Evolutionary conservation across 495 filamentous ascomycete genomes (phyloP), one percentile per base, ranked within the genome.

Genomic region (Lophium mytilinum): DNA sequence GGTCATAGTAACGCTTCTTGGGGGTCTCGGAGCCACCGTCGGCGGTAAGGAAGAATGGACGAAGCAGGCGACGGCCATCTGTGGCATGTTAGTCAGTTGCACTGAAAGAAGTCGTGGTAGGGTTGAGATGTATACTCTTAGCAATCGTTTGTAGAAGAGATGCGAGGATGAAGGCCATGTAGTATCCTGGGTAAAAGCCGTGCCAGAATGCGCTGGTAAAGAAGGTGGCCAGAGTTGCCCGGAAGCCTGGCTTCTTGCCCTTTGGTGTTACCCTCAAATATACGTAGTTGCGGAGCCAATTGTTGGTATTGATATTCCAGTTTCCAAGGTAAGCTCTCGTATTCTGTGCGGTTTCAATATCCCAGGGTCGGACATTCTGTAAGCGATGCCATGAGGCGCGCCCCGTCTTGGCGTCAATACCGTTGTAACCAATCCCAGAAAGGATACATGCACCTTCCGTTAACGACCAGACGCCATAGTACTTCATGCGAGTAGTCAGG

Each of bases 291-390:
- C 92, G 83, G 54, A 98, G 74, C 93, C 93, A 98, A 64, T 88
- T 83, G 70, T 96, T 98, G 15, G 93, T 97, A 71, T 98, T 98
- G 77, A 94, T 93, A 72, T 98, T 98, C 93, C 93, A 98, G 67
- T 78, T 84, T 48, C 85, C 92, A 9, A 98, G 77, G 61, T 90
- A 97, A 4, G 80, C 90, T 43, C 89, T 82, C 12, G 87, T 85
- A 68, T 97, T 98, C 71, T 96, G 90, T 1, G 94, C 94, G 0
- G 78, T 74, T 72, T 98, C 93, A 17, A 97, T 82, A 8, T 79
- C 78, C 78, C 82, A 82, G 0, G 92, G 88, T 56, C 85, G 82
- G 56, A 98, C 85, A 58, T 97, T 97, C 61, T 86, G 82, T 11
- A 97, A 73, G 7, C 94, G 82, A 57, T 94, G 83, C 93, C 93